A percentile compares a stretch with the other conserved stretches of the same genome.
Conservation (phyloP, 2,329 filamentous ascomycete species). For the Arthroderma sp. region DNA sequence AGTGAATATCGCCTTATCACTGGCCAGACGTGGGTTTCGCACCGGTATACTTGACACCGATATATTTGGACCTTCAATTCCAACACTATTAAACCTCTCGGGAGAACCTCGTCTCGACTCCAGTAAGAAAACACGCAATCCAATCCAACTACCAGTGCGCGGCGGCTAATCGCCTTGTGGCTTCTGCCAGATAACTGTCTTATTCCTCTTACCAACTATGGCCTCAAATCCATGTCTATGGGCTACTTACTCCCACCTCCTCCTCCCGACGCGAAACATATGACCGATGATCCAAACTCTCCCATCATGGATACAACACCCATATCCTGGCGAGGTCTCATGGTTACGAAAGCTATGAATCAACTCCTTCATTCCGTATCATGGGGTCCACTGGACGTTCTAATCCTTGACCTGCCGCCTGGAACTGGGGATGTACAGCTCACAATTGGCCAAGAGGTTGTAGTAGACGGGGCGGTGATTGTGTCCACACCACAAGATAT, state of each 20-base stretch:
- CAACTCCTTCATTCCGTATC: conserved; percentile 91
- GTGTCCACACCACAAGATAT: conserved; percentile 91
- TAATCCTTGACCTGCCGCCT: conserved; percentile 83
- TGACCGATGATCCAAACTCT: conserved; percentile 15
- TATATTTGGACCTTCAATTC: conserved; percentile 91
- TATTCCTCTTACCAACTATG: conserved; percentile 82
- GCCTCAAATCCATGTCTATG: conserved; percentile 97
- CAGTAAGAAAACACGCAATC: conserved; percentile 37
- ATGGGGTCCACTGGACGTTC: conserved; percentile 77
- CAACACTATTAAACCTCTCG: conserved; percentile 70
- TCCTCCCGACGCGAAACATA: conserved; percentile 40
- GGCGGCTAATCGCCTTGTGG: conserved; percentile 1
- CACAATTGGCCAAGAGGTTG: conserved; percentile 88
- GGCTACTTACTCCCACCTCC: conserved; percentile 60
- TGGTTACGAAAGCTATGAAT: conserved; percentile 95
- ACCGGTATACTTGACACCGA: conserved; percentile 88
- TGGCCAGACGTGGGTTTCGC: conserved; percentile 67
- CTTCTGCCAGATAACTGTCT: conserved; percentile 41
- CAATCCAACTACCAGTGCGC: neutral
- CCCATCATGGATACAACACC: conserved; percentile 45
- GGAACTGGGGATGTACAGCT: conserved; percentile 93
- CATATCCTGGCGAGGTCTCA: conserved; percentile 87
- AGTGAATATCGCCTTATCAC: conserved; percentile 72
- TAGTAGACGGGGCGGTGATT: conserved; percentile 72
- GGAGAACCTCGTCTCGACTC: conserved; percentile 63